These are phyloP conservation scores for Sclerotinia trifoliorum DNA, from an alignment of 2,329 filamentous ascomycete species.

Conservation along the genomic window DNA sequence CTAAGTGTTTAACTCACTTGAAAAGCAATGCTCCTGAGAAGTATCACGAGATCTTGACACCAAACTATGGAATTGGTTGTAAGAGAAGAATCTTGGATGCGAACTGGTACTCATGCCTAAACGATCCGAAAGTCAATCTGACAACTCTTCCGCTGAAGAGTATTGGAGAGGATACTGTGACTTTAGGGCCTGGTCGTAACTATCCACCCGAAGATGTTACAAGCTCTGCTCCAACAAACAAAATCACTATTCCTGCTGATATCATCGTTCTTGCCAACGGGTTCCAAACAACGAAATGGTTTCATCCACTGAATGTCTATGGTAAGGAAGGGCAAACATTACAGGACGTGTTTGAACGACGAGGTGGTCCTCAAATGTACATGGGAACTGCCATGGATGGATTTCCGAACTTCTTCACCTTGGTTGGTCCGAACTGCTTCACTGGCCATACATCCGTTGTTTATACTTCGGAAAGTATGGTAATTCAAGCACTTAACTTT, in stretches of 20 bases:
- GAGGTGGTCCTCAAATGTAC: slow-evolving; percentile 58
- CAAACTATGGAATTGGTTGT: slow-evolving; percentile 56
- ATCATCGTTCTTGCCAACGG: slow-evolving; percentile 59
- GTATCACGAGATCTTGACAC: slow-evolving; percentile 57
- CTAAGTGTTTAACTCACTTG: slow-evolving; percentile 47
- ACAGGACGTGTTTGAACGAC: slow-evolving; percentile 52
- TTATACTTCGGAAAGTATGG: slow-evolving; percentile 55
- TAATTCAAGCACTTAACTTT: slow-evolving; percentile 54
- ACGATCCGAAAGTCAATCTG: slow-evolving; percentile 51
- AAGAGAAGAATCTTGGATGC: slow-evolving; percentile 56
- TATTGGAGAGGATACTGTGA: slow-evolving; percentile 49
- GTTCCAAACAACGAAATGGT: slow-evolving; percentile 54
- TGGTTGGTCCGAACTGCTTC: slow-evolving; percentile 58
- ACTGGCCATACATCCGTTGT: slow-evolving; percentile 59
- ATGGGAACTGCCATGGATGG: slow-evolving; percentile 56
- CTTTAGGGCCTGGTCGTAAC: slow-evolving; percentile 49
- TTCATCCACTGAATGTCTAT: slow-evolving; percentile 52
- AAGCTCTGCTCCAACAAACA: slow-evolving; percentile 35
- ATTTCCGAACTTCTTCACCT: slow-evolving; percentile 59
- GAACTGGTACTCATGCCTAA: slow-evolving; percentile 50
- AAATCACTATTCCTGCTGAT: slow-evolving; percentile 51
- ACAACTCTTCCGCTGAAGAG: slow-evolving; percentile 51
- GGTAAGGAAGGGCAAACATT: slow-evolving; percentile 50
- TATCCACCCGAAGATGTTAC: slow-evolving; percentile 43
- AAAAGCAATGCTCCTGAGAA: slow-evolving; percentile 50